Evolutionary conservation across 768 basidiomycete species (phyloP).

Genomic region (Pleurotus sapidus): DNA sequence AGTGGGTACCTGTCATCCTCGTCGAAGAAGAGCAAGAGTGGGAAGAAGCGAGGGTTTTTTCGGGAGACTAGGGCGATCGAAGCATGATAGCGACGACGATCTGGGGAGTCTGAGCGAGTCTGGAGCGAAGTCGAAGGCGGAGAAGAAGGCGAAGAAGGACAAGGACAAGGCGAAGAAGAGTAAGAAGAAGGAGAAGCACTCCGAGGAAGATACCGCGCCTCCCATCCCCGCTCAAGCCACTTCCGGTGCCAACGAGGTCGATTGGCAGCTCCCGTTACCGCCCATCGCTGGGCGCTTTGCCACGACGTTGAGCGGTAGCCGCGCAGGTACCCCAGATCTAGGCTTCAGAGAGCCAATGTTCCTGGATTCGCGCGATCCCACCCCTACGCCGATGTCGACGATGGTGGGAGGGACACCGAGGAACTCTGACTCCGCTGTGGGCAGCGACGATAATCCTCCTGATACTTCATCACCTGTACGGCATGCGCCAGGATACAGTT

Average conservation of each 20-base stretch:
- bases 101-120: constrained; percentile 25
- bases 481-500: no score
- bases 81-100: constrained; percentile 30
- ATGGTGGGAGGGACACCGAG: not conserved
- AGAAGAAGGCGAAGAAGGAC: constrained; percentile 24
- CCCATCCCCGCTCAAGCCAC: no score
- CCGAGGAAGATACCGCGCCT: constrained; percentile 5
- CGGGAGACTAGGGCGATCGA: constrained; percentile 11
- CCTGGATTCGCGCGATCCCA: not conserved
- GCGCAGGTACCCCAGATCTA: constrained; percentile 1
- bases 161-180: constrained; percentile 21
- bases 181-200: constrained; percentile 12
- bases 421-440: no score
- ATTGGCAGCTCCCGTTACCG: constrained; percentile 21
- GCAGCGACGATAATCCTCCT: no score
- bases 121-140: constrained; percentile 17
- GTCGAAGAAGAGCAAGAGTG: constrained; percentile 4
- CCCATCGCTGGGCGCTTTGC: constrained; percentile 50
- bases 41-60: constrained; percentile 4
- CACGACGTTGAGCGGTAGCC: constrained; percentile 23
- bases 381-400: not conserved
- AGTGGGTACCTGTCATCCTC: constrained; percentile 1
- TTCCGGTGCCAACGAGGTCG: constrained; percentile 21
- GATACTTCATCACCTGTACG: no score
- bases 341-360: not conserved